Evolutionary conservation across 2,329 filamentous ascomycete genomes (phyloP), one percentile per base, ranked within the genome.

Genomic region (Aspergillus fijiensis): DNA sequence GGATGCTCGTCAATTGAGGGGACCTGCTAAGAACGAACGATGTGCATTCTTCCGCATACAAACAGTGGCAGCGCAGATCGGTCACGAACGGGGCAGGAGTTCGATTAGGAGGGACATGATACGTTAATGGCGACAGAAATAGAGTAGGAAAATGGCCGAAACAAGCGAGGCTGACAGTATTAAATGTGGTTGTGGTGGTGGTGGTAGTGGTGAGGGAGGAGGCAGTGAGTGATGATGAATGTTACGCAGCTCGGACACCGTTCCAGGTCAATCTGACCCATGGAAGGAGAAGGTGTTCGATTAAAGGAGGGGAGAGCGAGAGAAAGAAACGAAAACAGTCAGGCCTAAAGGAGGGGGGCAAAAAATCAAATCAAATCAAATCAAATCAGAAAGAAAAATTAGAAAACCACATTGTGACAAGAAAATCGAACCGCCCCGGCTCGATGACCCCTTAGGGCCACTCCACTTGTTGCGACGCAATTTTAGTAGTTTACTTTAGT

Each of bases 21-120:
- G 49, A 42, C 60, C 55, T 27, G 53, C 61, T 45, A 55, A 55
- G 45, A 59, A 55, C 49, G 39, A 19, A 21, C 49, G 51, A 50
- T 65, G 68, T 61, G 68, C 71, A 73, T 73, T 66, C 67, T 73
- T 45, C 39, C 67, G 60, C 55, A 58, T 55, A 52, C 50, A 45
- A 45, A 51, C 31, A 52, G 49, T 33, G 51, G 42, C 39, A 33
- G 45, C 29, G 51, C 25, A 9, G 27, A 47, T 56, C 27, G 48
- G 42, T 60, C 42, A 63, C 50, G 57, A 42, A 55, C 19, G 33
- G 39, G 56, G 49, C 14, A 53, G 51, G 16, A 33, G 51, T 10
- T 29, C 47, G n/a, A 52, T 47, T 53, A 50, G 47, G 39, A 61
- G 57, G 52, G 33, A 57, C 62, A 64, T 64, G 58, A 56, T 64